A percentile compares a stretch with the other conserved stretches of the same genome.
These are phyloP conservation scores for Zymoseptoria tritici DNA, from an alignment of 2,329 filamentous ascomycete species.

Conservation along the genomic window DNA sequence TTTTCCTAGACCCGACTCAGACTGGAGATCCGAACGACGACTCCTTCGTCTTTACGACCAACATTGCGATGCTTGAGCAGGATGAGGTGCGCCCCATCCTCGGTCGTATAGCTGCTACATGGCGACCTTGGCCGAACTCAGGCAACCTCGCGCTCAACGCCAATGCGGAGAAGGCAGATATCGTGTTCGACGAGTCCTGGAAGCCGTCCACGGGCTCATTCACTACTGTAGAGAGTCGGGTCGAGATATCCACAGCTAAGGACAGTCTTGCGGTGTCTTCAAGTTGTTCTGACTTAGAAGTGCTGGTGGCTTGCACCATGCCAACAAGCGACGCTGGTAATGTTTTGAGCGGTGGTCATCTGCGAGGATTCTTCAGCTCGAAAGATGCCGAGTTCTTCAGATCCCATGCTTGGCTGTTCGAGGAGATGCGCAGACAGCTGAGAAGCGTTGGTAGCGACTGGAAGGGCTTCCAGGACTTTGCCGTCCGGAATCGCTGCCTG, in stretches of 20 bases:
- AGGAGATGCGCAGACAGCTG: conserved; percentile 23
- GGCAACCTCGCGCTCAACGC: conserved; percentile 5
- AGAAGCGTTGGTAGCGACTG: too few species aligned
- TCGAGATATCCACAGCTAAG: too few species aligned
- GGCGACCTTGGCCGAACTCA: conserved; percentile 32
- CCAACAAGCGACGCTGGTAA: too few species aligned
- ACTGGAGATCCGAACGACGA: conserved; percentile 43
- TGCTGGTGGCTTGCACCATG: too few species aligned
- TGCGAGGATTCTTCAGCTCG: conserved; percentile 1
- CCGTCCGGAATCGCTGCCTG: conserved; percentile 10
- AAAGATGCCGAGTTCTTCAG: conserved; percentile 11
- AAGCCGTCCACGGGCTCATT: background rate
- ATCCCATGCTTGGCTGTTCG: conserved; percentile 18
- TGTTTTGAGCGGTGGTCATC: too few species aligned
- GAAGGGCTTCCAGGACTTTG: too few species aligned
- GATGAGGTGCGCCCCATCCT: conserved; percentile 41
- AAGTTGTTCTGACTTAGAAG: too few species aligned
- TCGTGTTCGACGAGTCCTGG: conserved; percentile 8
- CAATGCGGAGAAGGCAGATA: background rate
- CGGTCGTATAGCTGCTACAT: conserved; percentile 41
- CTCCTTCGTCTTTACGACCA: conserved; percentile 50
- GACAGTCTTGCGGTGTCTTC: too few species aligned
- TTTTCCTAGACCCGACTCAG: conserved; percentile 52
- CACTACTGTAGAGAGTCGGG: background rate
- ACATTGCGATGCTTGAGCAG: conserved; percentile 40